Conservation (phyloP, 1,284 basidiomycete genomes). For the Microstroma glucosiphilum region DNA sequence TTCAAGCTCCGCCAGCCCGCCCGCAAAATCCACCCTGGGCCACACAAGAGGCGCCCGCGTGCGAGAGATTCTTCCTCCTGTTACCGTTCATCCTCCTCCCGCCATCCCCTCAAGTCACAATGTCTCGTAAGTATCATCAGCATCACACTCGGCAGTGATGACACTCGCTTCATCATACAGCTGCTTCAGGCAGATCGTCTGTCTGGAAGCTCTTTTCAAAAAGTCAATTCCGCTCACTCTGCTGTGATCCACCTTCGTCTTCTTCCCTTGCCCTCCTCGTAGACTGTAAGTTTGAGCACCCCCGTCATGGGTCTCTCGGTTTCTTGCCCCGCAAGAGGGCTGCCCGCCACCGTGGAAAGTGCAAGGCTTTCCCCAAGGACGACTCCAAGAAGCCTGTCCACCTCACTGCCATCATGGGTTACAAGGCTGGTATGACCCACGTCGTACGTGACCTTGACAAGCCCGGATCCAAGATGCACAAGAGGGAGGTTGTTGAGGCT, state of each 20-base stretch:
- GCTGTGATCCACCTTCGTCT: too few relatives aligned
- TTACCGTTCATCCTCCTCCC: too few relatives aligned
- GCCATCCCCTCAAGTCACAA: too few relatives aligned
- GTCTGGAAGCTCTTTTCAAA: too few relatives aligned
- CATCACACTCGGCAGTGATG: background rate
- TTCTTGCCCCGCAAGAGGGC: conserved; percentile 51
- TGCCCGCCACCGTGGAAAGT: conserved; percentile 49
- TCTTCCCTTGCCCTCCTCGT: background rate
- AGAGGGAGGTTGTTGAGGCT: conserved; percentile 91
- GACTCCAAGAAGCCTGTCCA: conserved; percentile 99
- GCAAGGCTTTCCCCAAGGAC: conserved; percentile 63
- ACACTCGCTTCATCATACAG: background rate
- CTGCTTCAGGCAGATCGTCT: too few relatives aligned
- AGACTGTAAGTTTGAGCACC: conserved; percentile 44
- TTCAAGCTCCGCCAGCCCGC: too few relatives aligned
- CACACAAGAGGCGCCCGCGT: too few relatives aligned
- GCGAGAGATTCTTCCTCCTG: too few relatives aligned
- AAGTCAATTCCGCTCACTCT: too few relatives aligned
- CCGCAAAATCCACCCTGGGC: too few relatives aligned
- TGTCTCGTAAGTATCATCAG: too few relatives aligned
- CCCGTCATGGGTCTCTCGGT: conserved; percentile 50
- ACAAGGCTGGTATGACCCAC: conserved; percentile 99
- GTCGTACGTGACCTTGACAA: conserved; percentile 98
- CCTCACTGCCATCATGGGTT: conserved; percentile 95
- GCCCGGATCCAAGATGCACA: conserved; percentile 66